A percentile compares a stretch with the other conserved stretches of the same genome.
Evolutionary conservation across 2,329 filamentous ascomycete genomes (phyloP).

Genomic region (Remersonia thermophila): DNA sequence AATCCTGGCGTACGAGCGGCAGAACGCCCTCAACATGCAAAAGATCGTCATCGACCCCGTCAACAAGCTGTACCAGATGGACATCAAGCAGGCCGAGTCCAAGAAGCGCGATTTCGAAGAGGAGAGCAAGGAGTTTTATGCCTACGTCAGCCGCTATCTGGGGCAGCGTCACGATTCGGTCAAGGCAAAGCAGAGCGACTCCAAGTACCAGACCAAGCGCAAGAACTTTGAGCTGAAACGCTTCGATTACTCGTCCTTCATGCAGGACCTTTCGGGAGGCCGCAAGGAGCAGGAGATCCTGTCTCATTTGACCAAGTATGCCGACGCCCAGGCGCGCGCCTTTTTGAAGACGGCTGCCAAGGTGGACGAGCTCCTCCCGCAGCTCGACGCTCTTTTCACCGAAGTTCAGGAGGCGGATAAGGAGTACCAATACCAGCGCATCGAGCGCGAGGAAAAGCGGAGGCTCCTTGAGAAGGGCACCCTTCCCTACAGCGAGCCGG

Average conservation of each 20-base stretch:
- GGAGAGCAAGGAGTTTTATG: slow-evolving; percentile 96
- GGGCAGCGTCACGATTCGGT: slow-evolving; percentile 90
- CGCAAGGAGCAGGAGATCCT: slow-evolving; percentile 95
- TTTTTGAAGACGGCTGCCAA: slow-evolving; percentile 77
- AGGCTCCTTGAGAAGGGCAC: slow-evolving; percentile 81
- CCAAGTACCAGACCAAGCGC: slow-evolving; percentile 89
- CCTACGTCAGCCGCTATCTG: slow-evolving; percentile 89
- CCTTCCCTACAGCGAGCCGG: slow-evolving; percentile 57
- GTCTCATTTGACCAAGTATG: slow-evolving; percentile 87
- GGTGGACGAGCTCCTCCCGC: slow-evolving; percentile 74
- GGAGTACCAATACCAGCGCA: slow-evolving; percentile 87
- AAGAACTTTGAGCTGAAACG: slow-evolving; percentile 93
- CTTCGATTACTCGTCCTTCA: slow-evolving; percentile 97
- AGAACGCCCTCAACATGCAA: slow-evolving; percentile 74
- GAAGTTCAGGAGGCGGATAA: slow-evolving; percentile 94
- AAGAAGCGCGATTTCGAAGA: slow-evolving; percentile 98
- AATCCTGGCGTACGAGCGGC: slow-evolving; percentile 74
- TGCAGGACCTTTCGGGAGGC: slow-evolving; percentile 98
- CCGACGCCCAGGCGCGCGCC: slow-evolving; percentile 67
- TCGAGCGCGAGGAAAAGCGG: slow-evolving; percentile 92
- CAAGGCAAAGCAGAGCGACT: slow-evolving; percentile 97
- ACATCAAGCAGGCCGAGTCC: slow-evolving; percentile 93
- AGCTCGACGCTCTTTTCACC: slow-evolving; percentile 73
- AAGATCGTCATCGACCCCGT: slow-evolving; percentile 92
- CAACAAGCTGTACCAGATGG: slow-evolving; percentile 78